Conservation (phyloP, 2,329 filamentous ascomycete species). For the Diplocarpon rosae region DNA sequence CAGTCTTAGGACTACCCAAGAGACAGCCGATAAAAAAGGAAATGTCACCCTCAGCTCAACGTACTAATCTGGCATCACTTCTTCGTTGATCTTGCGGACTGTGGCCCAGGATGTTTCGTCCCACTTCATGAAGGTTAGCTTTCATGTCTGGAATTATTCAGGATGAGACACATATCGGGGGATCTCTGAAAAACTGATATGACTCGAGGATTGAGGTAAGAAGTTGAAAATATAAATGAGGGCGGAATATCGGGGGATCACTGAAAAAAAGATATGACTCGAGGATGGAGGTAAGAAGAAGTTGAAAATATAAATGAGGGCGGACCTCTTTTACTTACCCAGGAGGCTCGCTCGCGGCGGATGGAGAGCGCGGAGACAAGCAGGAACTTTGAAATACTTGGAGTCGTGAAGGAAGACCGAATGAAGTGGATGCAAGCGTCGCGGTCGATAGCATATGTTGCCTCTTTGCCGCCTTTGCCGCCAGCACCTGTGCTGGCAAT, state of each 20-base stretch:
- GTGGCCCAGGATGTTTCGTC: slow-evolving; percentile 34
- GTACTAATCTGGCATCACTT: slow-evolving; percentile 37
- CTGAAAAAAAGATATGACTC: too few species aligned
- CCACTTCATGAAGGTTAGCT: slow-evolving; percentile 31
- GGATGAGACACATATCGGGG: too few species aligned
- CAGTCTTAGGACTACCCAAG: too few species aligned
- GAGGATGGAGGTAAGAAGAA: too few species aligned
- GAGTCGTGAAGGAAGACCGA: slow-evolving; percentile 43
- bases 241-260: too few species aligned
- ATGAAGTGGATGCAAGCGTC: slow-evolving; percentile 55
- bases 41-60: too few species aligned
- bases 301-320: too few species aligned
- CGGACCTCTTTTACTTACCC: slow-evolving; percentile 17
- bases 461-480: slow-evolving; percentile 44
- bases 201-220: too few species aligned
- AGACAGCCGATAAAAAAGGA: too few species aligned
- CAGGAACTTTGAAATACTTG: slow-evolving; percentile 49
- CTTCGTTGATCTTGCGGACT: slow-evolving; percentile 31
- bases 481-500: slow-evolving; percentile 36
- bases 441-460: slow-evolving; percentile 48
- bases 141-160: too few species aligned
- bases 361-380: slow-evolving; percentile 51
- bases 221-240: too few species aligned
- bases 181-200: too few species aligned
- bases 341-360: slow-evolving; percentile 39